A percentile compares a stretch with the other conserved stretches of the same genome.
These are phyloP conservation scores for Mycena epipterygia DNA, from an alignment of 768 basidiomycete genomes.

Conservation along the genomic window DNA sequence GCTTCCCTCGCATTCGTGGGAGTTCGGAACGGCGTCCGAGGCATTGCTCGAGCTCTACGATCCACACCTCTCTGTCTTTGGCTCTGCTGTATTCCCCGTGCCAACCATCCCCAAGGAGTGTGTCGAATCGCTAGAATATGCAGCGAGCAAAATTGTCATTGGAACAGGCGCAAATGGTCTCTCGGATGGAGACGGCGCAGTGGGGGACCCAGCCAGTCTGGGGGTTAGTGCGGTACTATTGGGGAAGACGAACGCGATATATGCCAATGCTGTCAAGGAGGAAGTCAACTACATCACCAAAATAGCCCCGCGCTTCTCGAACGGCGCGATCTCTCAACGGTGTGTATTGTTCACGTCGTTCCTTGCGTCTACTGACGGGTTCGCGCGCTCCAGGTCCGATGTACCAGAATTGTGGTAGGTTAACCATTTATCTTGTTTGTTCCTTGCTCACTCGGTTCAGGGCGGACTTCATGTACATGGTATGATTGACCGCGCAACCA, in stretches of 20 bases:
- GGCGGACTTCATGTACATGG: constrained; percentile 58
- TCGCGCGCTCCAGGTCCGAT: no score
- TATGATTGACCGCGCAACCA: no score
- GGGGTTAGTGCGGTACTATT: constrained; percentile 62
- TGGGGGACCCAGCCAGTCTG: constrained; percentile 62
- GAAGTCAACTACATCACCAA: constrained; percentile 51
- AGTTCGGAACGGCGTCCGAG: constrained; percentile 54
- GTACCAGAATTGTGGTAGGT: constrained; percentile 59
- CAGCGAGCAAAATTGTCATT: constrained; percentile 51
- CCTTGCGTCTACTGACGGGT: no score
- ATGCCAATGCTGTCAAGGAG: constrained; percentile 47
- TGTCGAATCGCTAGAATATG: constrained; percentile 53
- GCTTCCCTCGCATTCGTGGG: constrained; percentile 62
- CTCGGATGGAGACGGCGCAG: constrained; percentile 55
- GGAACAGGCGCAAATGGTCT: constrained; percentile 52
- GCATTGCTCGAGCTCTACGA: constrained; percentile 60
- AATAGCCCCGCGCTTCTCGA: constrained; percentile 53
- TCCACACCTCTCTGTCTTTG: constrained; percentile 56
- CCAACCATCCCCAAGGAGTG: constrained; percentile 37
- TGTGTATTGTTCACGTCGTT: no score
- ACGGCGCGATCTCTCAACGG: constrained; percentile 65
- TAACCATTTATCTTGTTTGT: not conserved
- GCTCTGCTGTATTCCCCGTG: constrained; percentile 51
- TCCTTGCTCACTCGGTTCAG: constrained; percentile 28
- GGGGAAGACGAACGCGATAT: constrained; percentile 52